Evolutionary conservation across 1,284 basidiomycete species (phyloP), one percentile per base, ranked within the genome.

Genomic region (Chiua sp.): DNA sequence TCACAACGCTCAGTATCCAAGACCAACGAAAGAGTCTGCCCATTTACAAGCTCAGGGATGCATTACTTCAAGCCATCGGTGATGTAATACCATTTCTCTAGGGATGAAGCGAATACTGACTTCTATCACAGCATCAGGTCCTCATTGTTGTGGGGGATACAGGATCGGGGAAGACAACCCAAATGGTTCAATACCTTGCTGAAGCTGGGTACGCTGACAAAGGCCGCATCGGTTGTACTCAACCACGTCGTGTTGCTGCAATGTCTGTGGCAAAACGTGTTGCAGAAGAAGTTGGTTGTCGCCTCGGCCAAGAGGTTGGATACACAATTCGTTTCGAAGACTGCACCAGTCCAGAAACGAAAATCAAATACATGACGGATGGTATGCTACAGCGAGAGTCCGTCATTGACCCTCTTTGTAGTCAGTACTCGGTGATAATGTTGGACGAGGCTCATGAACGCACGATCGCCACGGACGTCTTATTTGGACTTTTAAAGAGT

Each of bases 341-440:
- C 77, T 96, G 96, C 76, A 98, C 97, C 6, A 91, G 93, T 70
- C 94, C 97, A 1, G 98, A 98, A 76, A 99, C 97, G 15, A 90
- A 92, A 71, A 98, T 99, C 85, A 99, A 99, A 79, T 99, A 98
- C 85, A 99, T 99, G 98, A 99, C 98, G 65, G 97, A 99, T 73
- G 98, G 97, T 80, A 98, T 99, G 95, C 85, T 99, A 16, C 93
- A 98, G 73, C 87, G 97, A 79, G 97, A 99, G 81, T 95, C 93
- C 70, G 80, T 99, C 51, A 92, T 98, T 67, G 98, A 99, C 72
- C 96, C 97, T 7, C 90, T 98, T 66, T 90, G 95, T 72, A 91
- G 88, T 57, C 86, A 88, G 51, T 99, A 99, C 76, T 95, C 94
- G 11, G 94, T 98, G 55, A 84, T 99, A 76, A 98, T 99, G 92